Evolutionary conservation across 768 basidiomycete genomes (phyloP), one percentile per base, ranked within the genome.

Genomic region (Boletus bicolor): DNA sequence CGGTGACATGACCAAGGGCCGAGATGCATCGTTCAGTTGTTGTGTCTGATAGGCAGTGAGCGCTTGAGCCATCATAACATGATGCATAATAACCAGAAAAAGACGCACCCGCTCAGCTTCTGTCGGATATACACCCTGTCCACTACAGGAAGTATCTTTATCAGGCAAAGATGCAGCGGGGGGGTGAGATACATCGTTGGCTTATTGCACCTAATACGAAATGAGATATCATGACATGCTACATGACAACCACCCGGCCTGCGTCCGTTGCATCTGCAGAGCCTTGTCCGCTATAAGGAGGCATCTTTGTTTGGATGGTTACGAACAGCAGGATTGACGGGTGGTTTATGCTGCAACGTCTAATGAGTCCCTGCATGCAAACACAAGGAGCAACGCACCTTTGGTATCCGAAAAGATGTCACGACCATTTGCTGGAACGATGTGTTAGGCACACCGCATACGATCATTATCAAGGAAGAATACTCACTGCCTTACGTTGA

Each of bases 201-300:
- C 21, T 21, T 21, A 2, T 21, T 21, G 21, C 21, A 2, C 21
- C 21, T 21, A 21, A 21, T 21, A 21, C 21, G 2, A 21, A 21
- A 21, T 21, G 21, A 21, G 21, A 21, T 21, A 21, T 21, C 21
- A 21, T 21, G 21, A 21, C 21, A 21, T 21, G 21, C 21, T 21
- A 21, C 21, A 21, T 21, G 21, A 21, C 21, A 21, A 21, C 21
- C 21, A 44, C 41, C 3, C 1, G 12, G 3, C 6, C 6, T 2
- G 17, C 5, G 6, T 5, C 5, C 4, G 1, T 28, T 28, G 26
- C 0, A 4, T n/a, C 17, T 1, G 28, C 10, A 1, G 28, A 0
- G 11, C 7, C 6, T 32, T 46, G 45, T 7, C 3, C n/a, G 4
- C 45, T 14, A 8, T 1, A 3, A n/a, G 7, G n/a, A 32, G 1